phyloP scores from a whole-genome alignment of 371 early-diverging fungal species.

The Zancudomyces culisetae region DNA sequence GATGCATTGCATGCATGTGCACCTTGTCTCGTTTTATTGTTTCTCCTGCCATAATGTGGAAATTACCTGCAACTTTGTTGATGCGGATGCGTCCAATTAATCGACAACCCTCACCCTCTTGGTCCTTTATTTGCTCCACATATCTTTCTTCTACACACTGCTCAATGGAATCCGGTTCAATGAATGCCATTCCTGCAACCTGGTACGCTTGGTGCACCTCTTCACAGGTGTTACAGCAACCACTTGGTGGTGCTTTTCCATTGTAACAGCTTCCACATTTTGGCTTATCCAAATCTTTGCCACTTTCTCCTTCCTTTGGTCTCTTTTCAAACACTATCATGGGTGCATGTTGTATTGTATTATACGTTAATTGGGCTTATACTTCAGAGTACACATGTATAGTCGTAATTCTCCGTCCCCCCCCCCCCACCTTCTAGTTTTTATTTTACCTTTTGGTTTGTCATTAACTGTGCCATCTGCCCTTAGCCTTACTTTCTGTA shows the following conservation, averaged over 20 bases:
- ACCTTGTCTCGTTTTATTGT: slow-evolving; percentile 54
- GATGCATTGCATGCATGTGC: slow-evolving; percentile 68
- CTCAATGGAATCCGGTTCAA: slow-evolving; percentile 47
- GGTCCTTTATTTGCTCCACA: slow-evolving; percentile 47
- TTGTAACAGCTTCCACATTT: slow-evolving; percentile 88
- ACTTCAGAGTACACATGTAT: too few species aligned
- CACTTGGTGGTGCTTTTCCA: slow-evolving; percentile 35
- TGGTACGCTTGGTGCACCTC: slow-evolving; percentile 75
- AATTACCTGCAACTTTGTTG: slow-evolving; percentile 80
- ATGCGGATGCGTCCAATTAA: slow-evolving; percentile 62
- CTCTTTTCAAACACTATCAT: background rate
- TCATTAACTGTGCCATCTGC: slow-evolving; percentile 39
- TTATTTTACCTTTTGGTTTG: slow-evolving; percentile 21
- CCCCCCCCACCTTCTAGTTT: background rate
- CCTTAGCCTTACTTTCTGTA: slow-evolving; percentile 62
- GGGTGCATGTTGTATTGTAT: background rate
- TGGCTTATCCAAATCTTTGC: slow-evolving; percentile 11
- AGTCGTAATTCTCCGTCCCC: background rate
- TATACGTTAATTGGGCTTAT: too few species aligned
- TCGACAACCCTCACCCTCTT: slow-evolving; percentile 77
- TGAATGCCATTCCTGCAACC: slow-evolving; percentile 61
- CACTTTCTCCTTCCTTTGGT: background rate
- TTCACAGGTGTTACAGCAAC: slow-evolving; percentile 93
- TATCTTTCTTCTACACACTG: slow-evolving; percentile 85
- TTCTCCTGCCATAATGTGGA: slow-evolving; percentile 84